These are phyloP conservation scores for Nissolia schottii DNA, from an alignment of 306 rosid genomes.

Conservation along the genomic window DNA sequence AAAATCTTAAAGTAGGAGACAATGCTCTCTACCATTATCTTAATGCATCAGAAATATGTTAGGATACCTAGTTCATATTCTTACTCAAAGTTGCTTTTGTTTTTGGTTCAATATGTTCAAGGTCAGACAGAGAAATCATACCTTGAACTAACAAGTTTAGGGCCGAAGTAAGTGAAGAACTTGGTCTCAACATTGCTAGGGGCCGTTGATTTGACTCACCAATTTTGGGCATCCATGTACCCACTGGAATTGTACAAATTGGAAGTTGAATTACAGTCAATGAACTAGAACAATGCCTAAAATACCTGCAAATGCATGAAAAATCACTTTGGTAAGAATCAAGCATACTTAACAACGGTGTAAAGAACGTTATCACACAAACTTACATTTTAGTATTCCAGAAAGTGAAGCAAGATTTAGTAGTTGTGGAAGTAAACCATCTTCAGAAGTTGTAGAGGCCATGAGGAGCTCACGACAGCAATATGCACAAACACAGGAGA, in stretches of 20 bases:
- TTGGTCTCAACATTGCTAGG: too few relatives aligned
- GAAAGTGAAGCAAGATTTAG: too few relatives aligned
- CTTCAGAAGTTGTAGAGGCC: constrained; percentile 81
- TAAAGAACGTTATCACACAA: background rate
- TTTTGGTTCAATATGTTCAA: background rate
- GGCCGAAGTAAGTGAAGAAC: constrained; percentile 77
- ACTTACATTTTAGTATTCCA: constrained; percentile 81
- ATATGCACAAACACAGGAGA: too few relatives aligned
- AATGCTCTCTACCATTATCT: background rate
- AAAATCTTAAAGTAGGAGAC: constrained; percentile 2
- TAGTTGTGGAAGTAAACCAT: constrained; percentile 80
- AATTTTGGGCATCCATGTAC: constrained; percentile 93
- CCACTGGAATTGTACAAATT: constrained; percentile 72
- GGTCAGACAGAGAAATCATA: constrained; percentile 26
- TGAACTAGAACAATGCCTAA: constrained; percentile 73
- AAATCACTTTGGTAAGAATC: constrained; percentile 40
- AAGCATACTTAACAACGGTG: constrained; percentile 1
- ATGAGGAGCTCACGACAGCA: too few relatives aligned
- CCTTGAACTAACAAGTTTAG: constrained; percentile 83
- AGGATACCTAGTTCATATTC: background rate
- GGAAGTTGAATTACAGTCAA: constrained; percentile 87
- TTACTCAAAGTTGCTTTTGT: background rate
- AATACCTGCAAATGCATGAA: too few relatives aligned
- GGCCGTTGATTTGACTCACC: constrained; percentile 74
- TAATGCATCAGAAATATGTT: constrained; percentile 3